phyloP scores from a whole-genome alignment of 441 rosid species.

The Euphorbia schlechtendalii region DNA sequence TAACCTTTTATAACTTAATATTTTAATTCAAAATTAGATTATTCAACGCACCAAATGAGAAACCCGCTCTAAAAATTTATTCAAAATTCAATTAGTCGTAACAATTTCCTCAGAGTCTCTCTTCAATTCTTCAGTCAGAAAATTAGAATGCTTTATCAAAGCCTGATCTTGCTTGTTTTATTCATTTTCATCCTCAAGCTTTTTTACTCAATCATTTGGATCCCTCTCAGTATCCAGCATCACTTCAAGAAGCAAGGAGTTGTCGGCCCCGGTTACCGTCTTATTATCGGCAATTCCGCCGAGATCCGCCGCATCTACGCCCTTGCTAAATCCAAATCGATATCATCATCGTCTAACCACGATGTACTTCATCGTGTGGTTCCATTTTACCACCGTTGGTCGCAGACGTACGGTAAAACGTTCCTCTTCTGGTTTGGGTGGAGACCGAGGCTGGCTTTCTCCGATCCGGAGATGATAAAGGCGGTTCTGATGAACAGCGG shows the following conservation, averaged over 20 bases:
- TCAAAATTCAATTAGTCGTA: too few species aligned
- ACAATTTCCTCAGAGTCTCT: too few species aligned
- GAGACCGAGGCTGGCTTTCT: slow-evolving; percentile 39
- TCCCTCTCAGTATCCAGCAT: slow-evolving; percentile 42
- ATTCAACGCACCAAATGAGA: too few species aligned
- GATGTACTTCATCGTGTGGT: slow-evolving; percentile 32
- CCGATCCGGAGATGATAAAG: slow-evolving; percentile 50
- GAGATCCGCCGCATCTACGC: slow-evolving; percentile 42
- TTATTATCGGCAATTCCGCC: too few species aligned
- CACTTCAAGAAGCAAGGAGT: slow-evolving; percentile 41
- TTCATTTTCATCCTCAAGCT: slow-evolving; percentile 7
- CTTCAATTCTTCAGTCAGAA: too few species aligned
- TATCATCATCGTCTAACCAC: slow-evolving; percentile 23
- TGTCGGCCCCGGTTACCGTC: slow-evolving; percentile 51
- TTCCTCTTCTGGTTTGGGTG: slow-evolving; percentile 69
- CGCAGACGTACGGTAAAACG: slow-evolving; percentile 41
- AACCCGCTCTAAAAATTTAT: too few species aligned
- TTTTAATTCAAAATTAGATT: too few species aligned
- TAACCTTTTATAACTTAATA: too few species aligned
- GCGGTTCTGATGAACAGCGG: slow-evolving; percentile 32
- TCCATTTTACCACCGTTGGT: slow-evolving; percentile 49
- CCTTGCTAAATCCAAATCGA: slow-evolving; percentile 32
- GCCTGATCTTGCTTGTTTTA: background rate
- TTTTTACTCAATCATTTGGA: slow-evolving; percentile 22
- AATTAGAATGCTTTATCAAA: background rate